A percentile compares a stretch with the other conserved stretches of the same genome.
Conservation (phyloP, 352 stramenopile species). For the Phytophthora tentaculata region DNA sequence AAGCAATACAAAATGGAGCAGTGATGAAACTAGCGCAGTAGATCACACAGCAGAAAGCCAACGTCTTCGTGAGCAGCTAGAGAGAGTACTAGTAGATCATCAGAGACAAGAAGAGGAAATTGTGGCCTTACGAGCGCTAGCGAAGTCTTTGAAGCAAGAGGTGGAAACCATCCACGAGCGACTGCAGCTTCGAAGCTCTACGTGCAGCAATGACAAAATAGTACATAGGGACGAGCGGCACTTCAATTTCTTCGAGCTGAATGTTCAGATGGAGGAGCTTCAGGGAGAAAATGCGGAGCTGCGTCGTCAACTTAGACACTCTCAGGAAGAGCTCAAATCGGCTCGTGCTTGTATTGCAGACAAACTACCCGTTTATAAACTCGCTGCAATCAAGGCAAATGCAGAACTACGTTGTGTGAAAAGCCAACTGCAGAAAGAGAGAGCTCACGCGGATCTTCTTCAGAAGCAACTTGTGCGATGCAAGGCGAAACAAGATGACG, state of each 20-base stretch:
- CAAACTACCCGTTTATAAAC: constrained; percentile 38
- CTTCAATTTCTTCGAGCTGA: constrained; percentile 56
- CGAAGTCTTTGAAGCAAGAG: constrained; percentile 59
- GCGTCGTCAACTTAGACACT: constrained; percentile 26
- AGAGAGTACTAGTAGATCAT: constrained; percentile 52
- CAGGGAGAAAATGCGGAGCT: constrained; percentile 46
- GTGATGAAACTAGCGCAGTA: constrained; percentile 5
- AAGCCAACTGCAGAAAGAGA: constrained; percentile 48
- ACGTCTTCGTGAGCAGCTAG: constrained; percentile 53
- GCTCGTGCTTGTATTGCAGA: constrained; percentile 24
- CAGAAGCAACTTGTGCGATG: constrained; percentile 35
- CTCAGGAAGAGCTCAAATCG: constrained; percentile 13
- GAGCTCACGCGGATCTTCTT: constrained; percentile 36
- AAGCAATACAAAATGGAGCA: constrained; percentile 4
- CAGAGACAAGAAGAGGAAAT: constrained; percentile 67
- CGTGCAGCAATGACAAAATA: neutral
- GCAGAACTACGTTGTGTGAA: constrained; percentile 45
- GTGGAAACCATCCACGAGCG: constrained; percentile 50
- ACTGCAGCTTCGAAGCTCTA: constrained; percentile 11
- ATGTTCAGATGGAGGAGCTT: constrained; percentile 55
- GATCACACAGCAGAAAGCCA: constrained; percentile 42
- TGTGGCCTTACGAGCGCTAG: constrained; percentile 57
- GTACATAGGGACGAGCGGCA: neutral
- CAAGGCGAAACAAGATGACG: constrained; percentile 33
- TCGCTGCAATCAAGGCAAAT: constrained; percentile 43